Percentiles rank a stretch among this genome's conserved stretches.
Evolutionary conservation across 441 rosid genomes (phyloP).

Genomic region (Euphorbia corollata): DNA sequence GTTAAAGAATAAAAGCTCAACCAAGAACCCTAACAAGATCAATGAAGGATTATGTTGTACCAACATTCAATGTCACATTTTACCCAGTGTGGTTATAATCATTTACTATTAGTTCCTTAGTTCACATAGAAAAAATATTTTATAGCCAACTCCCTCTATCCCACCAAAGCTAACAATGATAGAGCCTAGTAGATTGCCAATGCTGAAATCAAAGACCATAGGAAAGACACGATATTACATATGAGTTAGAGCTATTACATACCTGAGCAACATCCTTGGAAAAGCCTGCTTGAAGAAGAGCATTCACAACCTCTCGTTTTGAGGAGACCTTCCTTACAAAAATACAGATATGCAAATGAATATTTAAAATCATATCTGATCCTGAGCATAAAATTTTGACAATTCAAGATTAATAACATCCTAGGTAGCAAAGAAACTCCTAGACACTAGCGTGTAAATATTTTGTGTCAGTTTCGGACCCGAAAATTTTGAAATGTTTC

Average conservation of each 20-base stretch:
- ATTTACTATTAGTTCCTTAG: too few relatives aligned
- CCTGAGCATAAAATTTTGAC: constrained; percentile 3
- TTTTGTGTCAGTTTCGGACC: too few relatives aligned
- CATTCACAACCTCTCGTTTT: constrained; percentile 50
- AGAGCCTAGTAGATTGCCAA: neutral
- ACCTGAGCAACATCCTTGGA: constrained; percentile 86
- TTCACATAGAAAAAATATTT: too few relatives aligned
- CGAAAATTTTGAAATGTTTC: too few relatives aligned
- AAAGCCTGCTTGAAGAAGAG: constrained; percentile 70
- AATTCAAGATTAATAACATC: neutral
- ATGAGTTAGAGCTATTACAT: constrained; percentile 12
- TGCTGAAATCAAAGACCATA: neutral
- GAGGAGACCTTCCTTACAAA: constrained; percentile 54
- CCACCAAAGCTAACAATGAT: neutral
- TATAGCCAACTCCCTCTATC: neutral
- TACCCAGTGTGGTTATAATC: too few relatives aligned
- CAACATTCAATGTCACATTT: too few relatives aligned
- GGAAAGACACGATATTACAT: neutral
- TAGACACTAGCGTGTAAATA: too few relatives aligned
- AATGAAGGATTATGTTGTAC: too few relatives aligned
- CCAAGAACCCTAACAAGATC: too few relatives aligned
- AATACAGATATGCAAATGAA: constrained; percentile 9
- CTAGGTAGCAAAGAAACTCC: too few relatives aligned
- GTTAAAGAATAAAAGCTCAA: too few relatives aligned
- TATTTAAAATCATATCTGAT: constrained; percentile 16